Conservation (phyloP, 2,329 filamentous ascomycete species). For the Teratosphaeria zuluensis region DNA sequence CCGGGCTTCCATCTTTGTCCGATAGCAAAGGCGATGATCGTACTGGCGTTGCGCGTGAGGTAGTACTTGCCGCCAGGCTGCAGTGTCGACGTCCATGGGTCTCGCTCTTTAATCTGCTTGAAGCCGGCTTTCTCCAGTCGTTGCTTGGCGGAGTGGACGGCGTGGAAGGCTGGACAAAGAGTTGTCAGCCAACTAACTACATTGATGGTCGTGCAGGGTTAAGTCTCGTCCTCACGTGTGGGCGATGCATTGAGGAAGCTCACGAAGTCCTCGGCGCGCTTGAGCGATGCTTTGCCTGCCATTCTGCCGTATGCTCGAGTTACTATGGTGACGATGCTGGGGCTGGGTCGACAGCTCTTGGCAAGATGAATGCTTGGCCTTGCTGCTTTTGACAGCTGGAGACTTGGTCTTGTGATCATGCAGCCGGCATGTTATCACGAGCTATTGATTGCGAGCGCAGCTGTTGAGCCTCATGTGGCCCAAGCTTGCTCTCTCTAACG, state of each 20-base stretch:
- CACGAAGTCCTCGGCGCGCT: slow-evolving; percentile 67
- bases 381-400: not conserved
- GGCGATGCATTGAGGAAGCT: slow-evolving; percentile 92
- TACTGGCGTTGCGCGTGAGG: slow-evolving; percentile 85
- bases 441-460: not conserved
- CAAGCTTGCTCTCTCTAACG: not conserved
- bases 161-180: slow-evolving; percentile 68
- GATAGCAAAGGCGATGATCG: slow-evolving; percentile 85
- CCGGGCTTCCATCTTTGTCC: slow-evolving; percentile 85
- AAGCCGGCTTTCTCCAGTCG: slow-evolving; percentile 79
- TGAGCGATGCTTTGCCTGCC: slow-evolving; percentile 30
- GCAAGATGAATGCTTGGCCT: not conserved
- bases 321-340: not conserved
- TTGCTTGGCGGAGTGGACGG: slow-evolving; percentile 67
- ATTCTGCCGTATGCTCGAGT: slow-evolving; percentile 13
- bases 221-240: slow-evolving; percentile 55
- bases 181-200: not conserved
- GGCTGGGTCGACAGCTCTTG: not conserved
- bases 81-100: slow-evolving; percentile 73
- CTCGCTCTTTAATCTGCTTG: slow-evolving; percentile 73
- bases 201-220: not conserved
- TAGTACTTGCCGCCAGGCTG: slow-evolving; percentile 91
- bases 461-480: not conserved
- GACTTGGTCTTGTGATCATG: not conserved
- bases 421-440: not conserved